These are phyloP conservation scores for Parascedosporium putredinis DNA, from an alignment of 2,329 filamentous ascomycete species.

Conservation along the genomic window DNA sequence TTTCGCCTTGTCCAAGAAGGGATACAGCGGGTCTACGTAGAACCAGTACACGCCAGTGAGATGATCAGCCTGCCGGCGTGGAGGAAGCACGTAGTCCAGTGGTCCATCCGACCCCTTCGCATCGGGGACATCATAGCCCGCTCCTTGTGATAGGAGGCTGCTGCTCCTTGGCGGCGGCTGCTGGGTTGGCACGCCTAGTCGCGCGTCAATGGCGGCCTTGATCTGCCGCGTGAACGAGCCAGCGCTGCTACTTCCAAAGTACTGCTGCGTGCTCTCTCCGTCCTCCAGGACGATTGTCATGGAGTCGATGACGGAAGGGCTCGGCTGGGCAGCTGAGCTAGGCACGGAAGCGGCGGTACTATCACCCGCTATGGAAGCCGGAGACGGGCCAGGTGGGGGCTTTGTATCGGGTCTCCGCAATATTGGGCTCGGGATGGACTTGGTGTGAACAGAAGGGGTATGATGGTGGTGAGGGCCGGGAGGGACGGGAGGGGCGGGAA, in stretches of 20 bases:
- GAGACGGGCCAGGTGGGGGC: background rate
- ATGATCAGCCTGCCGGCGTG: constrained; percentile 31
- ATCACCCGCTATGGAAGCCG: background rate
- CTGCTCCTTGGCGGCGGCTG: background rate
- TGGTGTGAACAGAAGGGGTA: too few species aligned
- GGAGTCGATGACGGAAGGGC: constrained; percentile 28
- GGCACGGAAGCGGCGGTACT: background rate
- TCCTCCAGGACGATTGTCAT: constrained; percentile 35
- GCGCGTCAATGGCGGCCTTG: constrained; percentile 28
- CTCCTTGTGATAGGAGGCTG: constrained; percentile 1
- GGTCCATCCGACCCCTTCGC: constrained; percentile 15
- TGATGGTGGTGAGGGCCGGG: too few species aligned
- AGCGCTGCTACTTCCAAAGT: constrained; percentile 36
- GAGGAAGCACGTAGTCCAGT: constrained; percentile 29
- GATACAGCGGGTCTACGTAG: constrained; percentile 34
- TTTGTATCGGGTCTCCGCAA: background rate
- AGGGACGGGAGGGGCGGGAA: background rate
- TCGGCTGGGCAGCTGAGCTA: constrained; percentile 6
- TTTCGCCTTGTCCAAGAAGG: constrained; percentile 27
- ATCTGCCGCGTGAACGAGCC: constrained; percentile 36
- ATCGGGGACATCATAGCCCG: background rate
- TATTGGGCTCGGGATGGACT: background rate
- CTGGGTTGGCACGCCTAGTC: constrained; percentile 12
- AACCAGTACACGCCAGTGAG: constrained; percentile 35
- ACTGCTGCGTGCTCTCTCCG: constrained; percentile 27